Evolutionary conservation across 768 basidiomycete genomes (phyloP).

Genomic region (Nidularia sp.): DNA sequence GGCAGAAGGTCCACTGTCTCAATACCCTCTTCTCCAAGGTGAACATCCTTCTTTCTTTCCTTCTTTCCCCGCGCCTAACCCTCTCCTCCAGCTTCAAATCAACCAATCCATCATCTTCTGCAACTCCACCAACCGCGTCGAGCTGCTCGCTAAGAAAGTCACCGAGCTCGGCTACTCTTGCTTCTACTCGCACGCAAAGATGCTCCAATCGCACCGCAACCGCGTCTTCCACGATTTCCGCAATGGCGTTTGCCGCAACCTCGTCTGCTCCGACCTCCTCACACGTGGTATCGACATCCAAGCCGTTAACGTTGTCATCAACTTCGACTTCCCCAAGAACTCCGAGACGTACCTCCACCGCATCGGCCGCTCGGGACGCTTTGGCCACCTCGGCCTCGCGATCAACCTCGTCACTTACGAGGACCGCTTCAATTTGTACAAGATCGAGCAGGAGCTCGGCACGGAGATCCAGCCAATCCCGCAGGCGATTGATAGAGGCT

Average conservation of each 20-base stretch:
- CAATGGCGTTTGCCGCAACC: constrained; percentile 95
- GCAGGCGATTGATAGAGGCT: constrained; percentile 79
- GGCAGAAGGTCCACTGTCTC: constrained; percentile 98
- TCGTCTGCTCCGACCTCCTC: constrained; percentile 96
- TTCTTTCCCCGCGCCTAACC: too few relatives aligned
- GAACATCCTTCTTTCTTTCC: too few relatives aligned
- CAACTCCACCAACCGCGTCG: constrained; percentile 99
- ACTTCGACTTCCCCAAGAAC: constrained; percentile 99
- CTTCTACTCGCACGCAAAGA: constrained; percentile 99
- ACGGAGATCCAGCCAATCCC: constrained; percentile 98
- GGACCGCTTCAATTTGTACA: constrained; percentile 95
- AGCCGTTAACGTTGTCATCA: constrained; percentile 99
- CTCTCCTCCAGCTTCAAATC: constrained; percentile 99
- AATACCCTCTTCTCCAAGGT: constrained; percentile 99
- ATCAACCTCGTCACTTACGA: constrained; percentile 98
- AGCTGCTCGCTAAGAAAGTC: constrained; percentile 98
- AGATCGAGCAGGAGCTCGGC: constrained; percentile 97
- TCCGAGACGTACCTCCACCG: constrained; percentile 98
- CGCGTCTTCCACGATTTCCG: constrained; percentile 99
- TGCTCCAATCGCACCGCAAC: constrained; percentile 98
- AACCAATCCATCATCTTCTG: constrained; percentile 99
- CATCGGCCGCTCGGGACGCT: constrained; percentile 96
- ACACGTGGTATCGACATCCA: constrained; percentile 99
- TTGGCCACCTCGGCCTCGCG: constrained; percentile 94
- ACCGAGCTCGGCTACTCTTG: constrained; percentile 99